A percentile compares a stretch with the other conserved stretches of the same genome.
Conservation (phyloP, 139 green algal species). For the Limnomonas spitsbergensis region DNA sequence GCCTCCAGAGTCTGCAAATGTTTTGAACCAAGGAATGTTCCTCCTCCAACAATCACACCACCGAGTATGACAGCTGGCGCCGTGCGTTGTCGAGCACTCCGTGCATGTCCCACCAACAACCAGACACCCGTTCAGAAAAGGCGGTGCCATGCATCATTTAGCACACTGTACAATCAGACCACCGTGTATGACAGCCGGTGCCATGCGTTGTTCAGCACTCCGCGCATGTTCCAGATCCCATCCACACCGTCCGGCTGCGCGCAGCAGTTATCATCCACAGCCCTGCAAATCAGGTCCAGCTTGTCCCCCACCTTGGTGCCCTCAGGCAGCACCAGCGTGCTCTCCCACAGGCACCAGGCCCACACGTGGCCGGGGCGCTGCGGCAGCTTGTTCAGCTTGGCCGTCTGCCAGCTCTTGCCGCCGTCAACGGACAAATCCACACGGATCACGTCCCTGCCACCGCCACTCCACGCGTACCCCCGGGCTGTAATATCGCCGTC, state of each 20-base stretch:
- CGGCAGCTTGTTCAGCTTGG: slow-evolving; percentile 24
- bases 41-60: no score
- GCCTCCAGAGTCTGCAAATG: no score
- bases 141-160: no score
- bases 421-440: slow-evolving; percentile 82
- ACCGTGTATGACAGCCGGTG: slow-evolving; percentile 45
- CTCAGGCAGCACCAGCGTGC: background rate
- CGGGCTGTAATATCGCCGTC: slow-evolving; percentile 24
- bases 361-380: slow-evolving; percentile 47
- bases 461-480: slow-evolving; percentile 78
- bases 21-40: no score
- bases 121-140: no score
- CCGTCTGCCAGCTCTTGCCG: slow-evolving; percentile 65
- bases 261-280: slow-evolving; percentile 75
- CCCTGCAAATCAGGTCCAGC: slow-evolving; percentile 21
- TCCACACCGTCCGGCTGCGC: slow-evolving; percentile 68
- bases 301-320: slow-evolving; percentile 3
- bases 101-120: no score
- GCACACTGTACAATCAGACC: no score
- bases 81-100: no score
- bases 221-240: slow-evolving; percentile 76
- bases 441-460: slow-evolving; percentile 70
- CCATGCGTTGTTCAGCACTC: slow-evolving; percentile 83
- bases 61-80: no score
- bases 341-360: slow-evolving; percentile 56